phyloP scores from a whole-genome alignment of 257 asterid species.

The Jacaranda copaia region DNA sequence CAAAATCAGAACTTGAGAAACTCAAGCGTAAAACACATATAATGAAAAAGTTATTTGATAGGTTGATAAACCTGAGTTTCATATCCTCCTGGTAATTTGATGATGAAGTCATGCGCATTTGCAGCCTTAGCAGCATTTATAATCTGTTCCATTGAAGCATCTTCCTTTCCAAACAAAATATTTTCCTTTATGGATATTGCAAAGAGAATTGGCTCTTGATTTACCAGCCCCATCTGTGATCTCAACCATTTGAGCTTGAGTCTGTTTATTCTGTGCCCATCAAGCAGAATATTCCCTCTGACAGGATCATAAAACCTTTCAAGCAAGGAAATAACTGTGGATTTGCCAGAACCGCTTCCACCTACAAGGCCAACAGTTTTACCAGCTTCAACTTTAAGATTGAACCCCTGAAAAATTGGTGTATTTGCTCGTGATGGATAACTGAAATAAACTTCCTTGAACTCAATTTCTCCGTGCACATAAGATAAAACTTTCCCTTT shows the following conservation, averaged over 20 bases:
- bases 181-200: slow-evolving; percentile 78
- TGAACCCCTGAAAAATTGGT: slow-evolving; percentile 59
- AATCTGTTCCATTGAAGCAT: slow-evolving; percentile 63
- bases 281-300: slow-evolving; percentile 67
- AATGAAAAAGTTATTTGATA: too few species aligned
- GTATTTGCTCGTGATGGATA: slow-evolving; percentile 74
- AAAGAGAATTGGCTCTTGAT: slow-evolving; percentile 80
- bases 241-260: slow-evolving; percentile 76
- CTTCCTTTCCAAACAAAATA: slow-evolving; percentile 72
- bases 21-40: not conserved
- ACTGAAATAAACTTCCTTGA: slow-evolving; percentile 64
- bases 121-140: slow-evolving; percentile 66
- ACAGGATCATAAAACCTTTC: slow-evolving; percentile 79
- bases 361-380: slow-evolving; percentile 78
- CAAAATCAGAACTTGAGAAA: slow-evolving; percentile 18
- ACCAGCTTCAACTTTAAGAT: slow-evolving; percentile 61
- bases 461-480: slow-evolving; percentile 69
- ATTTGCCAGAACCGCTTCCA: slow-evolving; percentile 86
- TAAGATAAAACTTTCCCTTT: slow-evolving; percentile 53
- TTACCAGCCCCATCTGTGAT: slow-evolving; percentile 76
- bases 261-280: slow-evolving; percentile 56
- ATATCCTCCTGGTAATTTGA: slow-evolving; percentile 62
- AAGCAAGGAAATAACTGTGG: slow-evolving; percentile 67
- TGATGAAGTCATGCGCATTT: slow-evolving; percentile 76
- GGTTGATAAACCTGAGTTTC: slow-evolving; percentile 62